These are phyloP conservation scores for Ochetophila trinervis DNA, from an alignment of 306 rosid genomes.

Conservation along the genomic window DNA sequence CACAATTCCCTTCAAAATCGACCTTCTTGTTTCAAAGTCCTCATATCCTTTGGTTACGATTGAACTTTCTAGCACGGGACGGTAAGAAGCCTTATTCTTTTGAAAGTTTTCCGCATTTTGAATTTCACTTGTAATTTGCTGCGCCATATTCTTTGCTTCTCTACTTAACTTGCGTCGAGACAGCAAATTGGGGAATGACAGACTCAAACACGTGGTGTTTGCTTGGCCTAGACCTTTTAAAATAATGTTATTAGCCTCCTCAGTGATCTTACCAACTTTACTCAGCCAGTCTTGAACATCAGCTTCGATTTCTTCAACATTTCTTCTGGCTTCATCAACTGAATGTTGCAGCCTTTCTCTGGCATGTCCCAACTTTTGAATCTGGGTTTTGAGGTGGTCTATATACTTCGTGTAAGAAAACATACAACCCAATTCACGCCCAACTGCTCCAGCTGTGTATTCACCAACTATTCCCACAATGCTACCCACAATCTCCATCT, in stretches of 20 bases:
- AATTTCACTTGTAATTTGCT: no score
- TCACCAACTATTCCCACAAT: no score
- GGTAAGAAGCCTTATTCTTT: neutral
- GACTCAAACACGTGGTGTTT: neutral
- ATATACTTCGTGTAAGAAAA: neutral
- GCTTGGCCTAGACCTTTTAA: neutral
- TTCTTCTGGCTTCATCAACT: neutral
- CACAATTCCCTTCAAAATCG: neutral
- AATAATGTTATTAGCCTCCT: neutral
- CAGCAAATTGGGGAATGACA: neutral
- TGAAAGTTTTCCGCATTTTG: neutral
- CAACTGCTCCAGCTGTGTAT: neutral
- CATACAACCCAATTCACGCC: neutral
- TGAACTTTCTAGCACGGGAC: neutral
- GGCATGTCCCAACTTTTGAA: accelerated
- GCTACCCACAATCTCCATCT: no score
- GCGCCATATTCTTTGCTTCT: neutral
- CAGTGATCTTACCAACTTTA: neutral
- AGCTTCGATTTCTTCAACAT: neutral
- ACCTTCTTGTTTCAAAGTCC: neutral
- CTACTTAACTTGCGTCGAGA: neutral
- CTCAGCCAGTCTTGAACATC: neutral
- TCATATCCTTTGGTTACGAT: neutral
- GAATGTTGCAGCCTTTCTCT: neutral
- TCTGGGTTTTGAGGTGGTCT: neutral